Conservation (phyloP, 2,329 filamentous ascomycete species). For the Colletotrichum sp. region DNA sequence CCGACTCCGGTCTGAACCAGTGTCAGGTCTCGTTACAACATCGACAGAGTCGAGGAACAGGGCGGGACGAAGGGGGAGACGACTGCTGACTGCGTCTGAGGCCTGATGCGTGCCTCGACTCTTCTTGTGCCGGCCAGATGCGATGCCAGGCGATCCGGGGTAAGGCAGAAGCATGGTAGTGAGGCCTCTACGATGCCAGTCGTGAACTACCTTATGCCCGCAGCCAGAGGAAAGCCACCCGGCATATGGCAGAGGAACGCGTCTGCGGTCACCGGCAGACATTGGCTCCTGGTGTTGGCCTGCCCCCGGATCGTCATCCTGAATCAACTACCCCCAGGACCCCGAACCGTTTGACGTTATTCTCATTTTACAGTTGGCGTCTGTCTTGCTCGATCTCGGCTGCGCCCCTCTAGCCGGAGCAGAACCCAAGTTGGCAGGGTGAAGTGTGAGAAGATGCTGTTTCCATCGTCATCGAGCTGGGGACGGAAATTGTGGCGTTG, state of each 20-base stretch:
- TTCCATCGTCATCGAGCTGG: conserved; percentile 18
- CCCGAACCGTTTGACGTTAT: conserved; percentile 9
- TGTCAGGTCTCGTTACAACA: background rate
- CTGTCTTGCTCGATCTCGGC: background rate
- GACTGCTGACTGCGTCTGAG: background rate
- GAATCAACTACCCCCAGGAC: background rate
- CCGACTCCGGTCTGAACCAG: background rate
- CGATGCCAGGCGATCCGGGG: background rate
- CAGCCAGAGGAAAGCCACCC: background rate
- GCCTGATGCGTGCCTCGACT: background rate
- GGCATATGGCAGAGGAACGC: background rate
- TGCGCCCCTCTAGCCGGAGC: background rate
- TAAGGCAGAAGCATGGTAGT: background rate
- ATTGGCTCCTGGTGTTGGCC: background rate
- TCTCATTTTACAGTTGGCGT: background rate
- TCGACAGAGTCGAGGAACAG: background rate
- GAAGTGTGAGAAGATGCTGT: background rate
- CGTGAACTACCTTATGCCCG: background rate
- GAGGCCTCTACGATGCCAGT: background rate
- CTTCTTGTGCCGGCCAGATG: background rate
- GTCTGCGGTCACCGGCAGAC: conserved; percentile 5
- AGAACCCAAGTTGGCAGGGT: background rate
- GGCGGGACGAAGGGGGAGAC: background rate
- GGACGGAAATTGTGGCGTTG: conserved; percentile 21
- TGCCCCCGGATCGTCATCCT: background rate